Evolutionary conservation across 495 filamentous ascomycete species (phyloP), one percentile per base, ranked within the genome.

Genomic region (Clohesyomyces aquaticus): DNA sequence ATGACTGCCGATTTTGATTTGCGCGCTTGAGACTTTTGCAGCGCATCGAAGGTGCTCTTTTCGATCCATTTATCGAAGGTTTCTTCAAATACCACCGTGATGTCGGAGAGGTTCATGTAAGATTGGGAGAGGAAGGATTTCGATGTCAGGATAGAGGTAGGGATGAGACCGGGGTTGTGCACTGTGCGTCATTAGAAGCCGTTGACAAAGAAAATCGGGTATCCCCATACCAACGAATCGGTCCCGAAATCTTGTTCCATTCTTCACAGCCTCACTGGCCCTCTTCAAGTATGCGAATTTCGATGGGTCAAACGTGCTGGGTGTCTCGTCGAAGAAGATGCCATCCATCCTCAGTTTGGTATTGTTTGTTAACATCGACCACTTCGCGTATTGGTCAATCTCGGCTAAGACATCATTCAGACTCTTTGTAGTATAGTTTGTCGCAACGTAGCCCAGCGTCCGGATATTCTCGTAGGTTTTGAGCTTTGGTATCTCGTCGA

Each of bases 211-310:
- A 49, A 49, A 21, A 25, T 49, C 27, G 27, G 16, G 9, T 41
- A 8, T 41, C 11, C 11, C 58, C 59, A 1, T 53, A 63, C 65
- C 65, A 19, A 67, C 55, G 23, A 63, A 67, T 16, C 32, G 26
- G 23, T 63, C 59, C 12, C 32, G 22, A 28, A 61, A 74, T 18
- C 38, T 42, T 0, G 62, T 61, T 0, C 65, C 71, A 29, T 69
- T 66, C 54, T 70, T 73, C 53, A 73, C 73, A 3, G 62, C 63
- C 41, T 55, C 14, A 0, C 70, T 70, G 1, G 76, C 58, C 2
- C 46, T 49, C 12, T 73, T 61, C 71, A 78, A 68, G 45, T 78
- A 78, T 0, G 63, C 62, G 27, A 72, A 71, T 28, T 61, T 63
- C 16, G 42, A 58, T 0, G 55, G 21, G 14, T 68, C 55, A 57